These are phyloP conservation scores for Seiridium unicorne DNA, from an alignment of 2,329 filamentous ascomycete genomes.

Conservation along the genomic window DNA sequence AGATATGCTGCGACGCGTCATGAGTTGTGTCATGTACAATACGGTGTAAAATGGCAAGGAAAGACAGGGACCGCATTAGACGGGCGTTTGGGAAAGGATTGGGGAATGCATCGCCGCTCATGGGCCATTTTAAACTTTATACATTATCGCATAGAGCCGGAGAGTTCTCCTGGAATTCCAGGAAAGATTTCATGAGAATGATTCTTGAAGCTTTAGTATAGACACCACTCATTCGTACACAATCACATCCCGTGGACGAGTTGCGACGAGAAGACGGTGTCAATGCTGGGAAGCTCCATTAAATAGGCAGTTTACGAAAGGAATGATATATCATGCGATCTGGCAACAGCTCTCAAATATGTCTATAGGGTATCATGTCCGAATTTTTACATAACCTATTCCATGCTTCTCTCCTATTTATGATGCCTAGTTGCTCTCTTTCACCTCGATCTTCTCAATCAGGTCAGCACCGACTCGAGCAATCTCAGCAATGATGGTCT, in stretches of 20 bases:
- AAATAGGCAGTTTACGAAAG: too few relatives aligned
- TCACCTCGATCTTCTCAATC: constrained; percentile 51
- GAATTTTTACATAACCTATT: neutral
- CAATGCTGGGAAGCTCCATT: too few relatives aligned
- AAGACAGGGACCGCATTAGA: neutral
- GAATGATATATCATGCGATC: too few relatives aligned
- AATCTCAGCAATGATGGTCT: constrained; percentile 71
- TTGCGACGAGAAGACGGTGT: too few relatives aligned
- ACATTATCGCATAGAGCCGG: neutral
- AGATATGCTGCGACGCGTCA: neutral
- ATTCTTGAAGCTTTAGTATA: too few relatives aligned
- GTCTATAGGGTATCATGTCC: neutral
- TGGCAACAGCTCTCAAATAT: neutral
- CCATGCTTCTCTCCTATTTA: neutral
- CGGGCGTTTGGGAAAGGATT: neutral
- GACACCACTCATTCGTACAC: too few relatives aligned
- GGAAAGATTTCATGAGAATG: too few relatives aligned
- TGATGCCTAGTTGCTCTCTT: constrained; percentile 14
- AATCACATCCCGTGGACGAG: too few relatives aligned
- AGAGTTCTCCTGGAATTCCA: too few relatives aligned
- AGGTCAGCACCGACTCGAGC: constrained; percentile 65
- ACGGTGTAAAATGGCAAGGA: neutral
- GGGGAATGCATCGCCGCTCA: too few relatives aligned
- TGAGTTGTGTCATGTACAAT: neutral
- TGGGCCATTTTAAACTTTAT: neutral